These are phyloP conservation scores for Aspergillus sparsus DNA, from an alignment of 495 filamentous ascomycete genomes.

Conservation along the genomic window DNA sequence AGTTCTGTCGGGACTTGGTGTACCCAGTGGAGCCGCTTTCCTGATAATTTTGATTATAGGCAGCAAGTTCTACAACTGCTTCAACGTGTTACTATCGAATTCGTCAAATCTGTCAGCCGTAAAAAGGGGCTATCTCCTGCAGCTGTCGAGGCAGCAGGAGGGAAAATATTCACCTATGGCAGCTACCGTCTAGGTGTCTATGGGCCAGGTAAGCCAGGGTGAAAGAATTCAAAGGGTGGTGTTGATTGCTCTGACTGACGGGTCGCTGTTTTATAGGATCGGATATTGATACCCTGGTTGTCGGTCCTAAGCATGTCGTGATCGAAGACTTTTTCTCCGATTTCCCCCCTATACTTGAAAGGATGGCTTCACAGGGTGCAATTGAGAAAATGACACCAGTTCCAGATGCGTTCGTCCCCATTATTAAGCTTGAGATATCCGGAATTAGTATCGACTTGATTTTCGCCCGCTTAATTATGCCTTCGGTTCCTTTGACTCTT, in stretches of 20 bases:
- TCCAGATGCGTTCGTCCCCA: slow-evolving; percentile 86
- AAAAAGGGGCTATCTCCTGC: slow-evolving; percentile 74
- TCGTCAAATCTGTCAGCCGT: slow-evolving; percentile 75
- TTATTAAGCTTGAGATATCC: slow-evolving; percentile 90
- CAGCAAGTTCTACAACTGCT: slow-evolving; percentile 64
- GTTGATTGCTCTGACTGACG: slow-evolving; percentile 8
- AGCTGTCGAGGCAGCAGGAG: slow-evolving; percentile 76
- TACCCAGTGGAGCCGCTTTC: slow-evolving; percentile 2
- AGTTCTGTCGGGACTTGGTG: neutral
- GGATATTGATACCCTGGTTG: slow-evolving; percentile 94
- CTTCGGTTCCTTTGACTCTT: slow-evolving; percentile 69
- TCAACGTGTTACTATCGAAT: slow-evolving; percentile 77
- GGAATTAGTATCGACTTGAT: slow-evolving; percentile 95
- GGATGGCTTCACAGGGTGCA: slow-evolving; percentile 70
- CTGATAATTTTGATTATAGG: slow-evolving; percentile 26
- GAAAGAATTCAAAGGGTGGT: neutral
- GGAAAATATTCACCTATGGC: slow-evolving; percentile 91
- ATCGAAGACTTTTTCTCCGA: slow-evolving; percentile 88
- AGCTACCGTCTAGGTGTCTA: slow-evolving; percentile 94
- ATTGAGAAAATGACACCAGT: slow-evolving; percentile 86
- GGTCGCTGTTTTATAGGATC: slow-evolving; percentile 58
- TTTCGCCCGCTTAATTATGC: slow-evolving; percentile 75
- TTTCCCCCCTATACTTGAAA: slow-evolving; percentile 73
- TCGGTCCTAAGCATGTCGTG: slow-evolving; percentile 82
- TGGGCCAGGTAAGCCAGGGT: slow-evolving; percentile 64